These are phyloP conservation scores for Blastocystis sp. DNA, from an alignment of 352 stramenopile genomes.

Conservation along the genomic window DNA sequence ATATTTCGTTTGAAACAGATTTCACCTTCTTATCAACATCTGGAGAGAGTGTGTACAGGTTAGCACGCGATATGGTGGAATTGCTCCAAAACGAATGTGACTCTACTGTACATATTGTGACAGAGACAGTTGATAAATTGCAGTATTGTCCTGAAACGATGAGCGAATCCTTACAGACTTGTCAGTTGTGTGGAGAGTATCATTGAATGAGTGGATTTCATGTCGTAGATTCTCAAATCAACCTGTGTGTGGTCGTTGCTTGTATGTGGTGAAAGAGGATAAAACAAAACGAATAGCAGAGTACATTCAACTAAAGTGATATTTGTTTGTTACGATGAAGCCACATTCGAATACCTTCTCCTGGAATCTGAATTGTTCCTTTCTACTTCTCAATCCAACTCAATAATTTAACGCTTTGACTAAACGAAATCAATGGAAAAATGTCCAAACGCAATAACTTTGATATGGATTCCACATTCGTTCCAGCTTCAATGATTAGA, in stretches of 20 bases:
- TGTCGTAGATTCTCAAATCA: background rate
- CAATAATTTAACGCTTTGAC: too few relatives aligned
- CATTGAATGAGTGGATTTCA: background rate
- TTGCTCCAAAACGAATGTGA: constrained; percentile 42
- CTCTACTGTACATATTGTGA: constrained; percentile 58
- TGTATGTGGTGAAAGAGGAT: constrained; percentile 22
- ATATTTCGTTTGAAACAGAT: background rate
- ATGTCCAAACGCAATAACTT: background rate
- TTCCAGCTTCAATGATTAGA: constrained; percentile 2
- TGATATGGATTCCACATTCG: background rate
- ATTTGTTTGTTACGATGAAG: constrained; percentile 33
- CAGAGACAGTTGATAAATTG: constrained; percentile 30
- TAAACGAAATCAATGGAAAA: background rate
- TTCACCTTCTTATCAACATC: background rate
- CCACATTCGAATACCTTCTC: background rate
- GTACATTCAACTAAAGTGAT: background rate
- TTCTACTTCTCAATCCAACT: background rate
- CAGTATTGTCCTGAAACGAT: background rate
- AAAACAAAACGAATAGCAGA: background rate
- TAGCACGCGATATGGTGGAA: background rate
- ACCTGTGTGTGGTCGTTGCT: background rate
- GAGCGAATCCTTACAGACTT: background rate
- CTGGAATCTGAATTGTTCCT: background rate
- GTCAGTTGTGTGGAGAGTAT: constrained; percentile 8
- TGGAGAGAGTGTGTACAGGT: constrained; percentile 4